Evolutionary conservation across 805 yeast genomes (phyloP).

Genomic region (Suhomyces sp.): DNA sequence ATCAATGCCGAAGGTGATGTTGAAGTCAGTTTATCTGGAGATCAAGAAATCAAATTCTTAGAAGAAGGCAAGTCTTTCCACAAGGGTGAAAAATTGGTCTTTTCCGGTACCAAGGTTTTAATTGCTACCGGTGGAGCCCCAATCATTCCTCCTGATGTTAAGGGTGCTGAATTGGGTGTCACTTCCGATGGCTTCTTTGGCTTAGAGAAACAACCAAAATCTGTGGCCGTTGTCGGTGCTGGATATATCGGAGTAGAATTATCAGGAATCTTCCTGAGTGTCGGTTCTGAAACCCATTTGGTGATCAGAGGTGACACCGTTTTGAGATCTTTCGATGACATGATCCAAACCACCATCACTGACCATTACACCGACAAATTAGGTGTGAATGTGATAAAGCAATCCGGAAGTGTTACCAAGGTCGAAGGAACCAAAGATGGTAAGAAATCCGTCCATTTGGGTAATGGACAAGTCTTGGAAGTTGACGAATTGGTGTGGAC

Average conservation of each 20-base stretch:
- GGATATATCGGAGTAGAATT: slow-evolving; percentile 97
- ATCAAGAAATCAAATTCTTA: slow-evolving; percentile 39
- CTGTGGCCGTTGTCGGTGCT: slow-evolving; percentile 94
- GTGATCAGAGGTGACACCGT: slow-evolving; percentile 91
- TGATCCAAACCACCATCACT: slow-evolving; percentile 77
- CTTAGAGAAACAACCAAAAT: slow-evolving; percentile 78
- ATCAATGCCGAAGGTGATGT: slow-evolving; percentile 62
- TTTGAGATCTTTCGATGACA: slow-evolving; percentile 80
- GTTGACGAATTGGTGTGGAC: slow-evolving; percentile 93
- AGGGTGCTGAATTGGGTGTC: slow-evolving; percentile 81
- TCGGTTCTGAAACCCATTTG: slow-evolving; percentile 83
- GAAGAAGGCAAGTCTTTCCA: slow-evolving; percentile 25
- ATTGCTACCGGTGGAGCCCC: slow-evolving; percentile 95
- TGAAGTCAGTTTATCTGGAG: slow-evolving; percentile 59
- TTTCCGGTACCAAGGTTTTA: slow-evolving; percentile 78
- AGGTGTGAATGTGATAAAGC: slow-evolving; percentile 80
- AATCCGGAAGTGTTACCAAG: slow-evolving; percentile 44
- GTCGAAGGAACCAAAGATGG: slow-evolving; percentile 35
- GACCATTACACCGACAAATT: slow-evolving; percentile 69
- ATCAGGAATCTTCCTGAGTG: slow-evolving; percentile 88
- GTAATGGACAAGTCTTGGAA: slow-evolving; percentile 37
- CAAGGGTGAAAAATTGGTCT: slow-evolving; percentile 57
- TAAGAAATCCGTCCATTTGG: slow-evolving; percentile 36
- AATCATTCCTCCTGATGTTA: slow-evolving; percentile 62
- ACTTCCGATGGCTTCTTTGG: slow-evolving; percentile 90